These are phyloP conservation scores for Fusarium coffeatum DNA, from an alignment of 2,329 filamentous ascomycete species.

Conservation along the genomic window DNA sequence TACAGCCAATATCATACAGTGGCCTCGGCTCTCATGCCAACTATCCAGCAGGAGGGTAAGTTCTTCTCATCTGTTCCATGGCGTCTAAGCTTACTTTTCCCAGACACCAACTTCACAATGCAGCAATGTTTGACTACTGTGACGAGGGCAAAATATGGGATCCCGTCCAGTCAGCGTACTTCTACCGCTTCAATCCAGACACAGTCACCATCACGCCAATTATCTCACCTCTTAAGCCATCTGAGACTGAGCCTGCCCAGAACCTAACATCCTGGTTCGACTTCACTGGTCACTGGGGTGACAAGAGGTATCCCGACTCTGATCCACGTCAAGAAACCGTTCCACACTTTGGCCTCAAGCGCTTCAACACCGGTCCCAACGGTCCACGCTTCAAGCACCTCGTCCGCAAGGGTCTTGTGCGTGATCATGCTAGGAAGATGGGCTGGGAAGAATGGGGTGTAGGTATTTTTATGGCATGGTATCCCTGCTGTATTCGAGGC, in stretches of 20 bases:
- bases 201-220: constrained; percentile 40
- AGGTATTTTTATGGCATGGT: constrained; percentile 45
- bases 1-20: constrained; percentile 51
- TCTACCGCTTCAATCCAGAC: constrained; percentile 49
- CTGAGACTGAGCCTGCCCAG: constrained; percentile 10
- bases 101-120: constrained; percentile 51
- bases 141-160: constrained; percentile 51
- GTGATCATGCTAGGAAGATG: constrained; percentile 40
- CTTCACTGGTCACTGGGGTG: constrained; percentile 51
- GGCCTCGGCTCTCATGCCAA: constrained; percentile 53
- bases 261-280: constrained; percentile 53
- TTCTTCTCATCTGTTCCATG: accelerated
- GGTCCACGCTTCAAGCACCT: constrained; percentile 51
- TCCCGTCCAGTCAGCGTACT: constrained; percentile 52
- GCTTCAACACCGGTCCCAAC: constrained; percentile 49
- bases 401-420: constrained; percentile 49
- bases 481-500: constrained; percentile 51
- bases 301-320: constrained; percentile 46
- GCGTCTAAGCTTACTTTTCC: not conserved
- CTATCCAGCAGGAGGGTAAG: constrained; percentile 48
- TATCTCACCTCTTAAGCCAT: constrained; percentile 20
- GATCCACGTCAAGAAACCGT: constrained; percentile 50
- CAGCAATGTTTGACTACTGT: constrained; percentile 50
- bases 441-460: constrained; percentile 48
- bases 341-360: constrained; percentile 49